phyloP scores from a whole-genome alignment of 2,329 filamentous ascomycete species.

The Penicillium crustosum region DNA sequence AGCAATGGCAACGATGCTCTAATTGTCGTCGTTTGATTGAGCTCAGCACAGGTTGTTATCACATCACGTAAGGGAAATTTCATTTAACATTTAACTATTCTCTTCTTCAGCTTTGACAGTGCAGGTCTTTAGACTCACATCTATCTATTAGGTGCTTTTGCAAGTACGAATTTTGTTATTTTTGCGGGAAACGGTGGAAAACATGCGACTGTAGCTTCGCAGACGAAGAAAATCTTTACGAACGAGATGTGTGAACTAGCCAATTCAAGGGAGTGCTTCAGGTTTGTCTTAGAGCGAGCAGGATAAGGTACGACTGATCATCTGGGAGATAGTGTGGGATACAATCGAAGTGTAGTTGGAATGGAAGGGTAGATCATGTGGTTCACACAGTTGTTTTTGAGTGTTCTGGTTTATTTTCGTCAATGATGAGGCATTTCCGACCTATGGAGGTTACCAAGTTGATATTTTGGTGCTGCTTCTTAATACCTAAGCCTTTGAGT shows the following conservation, averaged over 20 bases:
- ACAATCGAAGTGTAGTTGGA: not conserved
- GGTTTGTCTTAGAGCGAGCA: not conserved
- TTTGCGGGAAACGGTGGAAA: not conserved
- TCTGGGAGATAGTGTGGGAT: not conserved
- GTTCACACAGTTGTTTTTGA: not conserved
- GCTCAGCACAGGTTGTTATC: constrained; percentile 1
- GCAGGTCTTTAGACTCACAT: not conserved
- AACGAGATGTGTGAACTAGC: not conserved
- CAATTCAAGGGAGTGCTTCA: not conserved
- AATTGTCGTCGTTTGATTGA: constrained; percentile 6
- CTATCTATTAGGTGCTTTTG: not conserved
- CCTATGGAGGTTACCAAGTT: not conserved
- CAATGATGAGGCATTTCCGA: not conserved
- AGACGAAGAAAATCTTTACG: not conserved
- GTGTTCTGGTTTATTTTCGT: not conserved
- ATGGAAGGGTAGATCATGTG: not conserved
- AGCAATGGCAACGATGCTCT: constrained; percentile 5
- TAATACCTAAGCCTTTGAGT: not conserved
- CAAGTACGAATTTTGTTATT: constrained; percentile 3
- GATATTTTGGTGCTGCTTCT: not conserved
- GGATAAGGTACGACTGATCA: not conserved
- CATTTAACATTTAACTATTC: not conserved
- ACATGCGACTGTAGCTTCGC: not conserved
- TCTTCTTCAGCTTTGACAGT: not conserved
- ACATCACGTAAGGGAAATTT: constrained; percentile 3